phyloP scores from a whole-genome alignment of 805 yeast genomes.

The Hyphopichia homilentoma region DNA sequence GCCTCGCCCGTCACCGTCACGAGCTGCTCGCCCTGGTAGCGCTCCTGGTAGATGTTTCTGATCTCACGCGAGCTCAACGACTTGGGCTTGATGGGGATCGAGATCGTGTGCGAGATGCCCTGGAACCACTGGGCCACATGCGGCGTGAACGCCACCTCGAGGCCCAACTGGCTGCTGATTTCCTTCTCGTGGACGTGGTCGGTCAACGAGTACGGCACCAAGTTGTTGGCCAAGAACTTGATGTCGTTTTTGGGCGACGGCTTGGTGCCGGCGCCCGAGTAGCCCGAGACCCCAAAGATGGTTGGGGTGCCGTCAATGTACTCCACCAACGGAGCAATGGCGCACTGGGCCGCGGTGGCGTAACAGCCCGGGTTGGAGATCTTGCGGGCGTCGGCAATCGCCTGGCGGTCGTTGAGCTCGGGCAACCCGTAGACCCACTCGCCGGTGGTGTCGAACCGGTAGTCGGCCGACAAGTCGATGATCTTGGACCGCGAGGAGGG shows the following conservation, averaged over 20 bases:
- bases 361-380: conserved; percentile 98
- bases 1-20: conserved; percentile 87
- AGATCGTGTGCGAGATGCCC: conserved; percentile 90
- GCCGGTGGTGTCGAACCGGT: conserved; percentile 83
- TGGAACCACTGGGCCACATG: conserved; percentile 99
- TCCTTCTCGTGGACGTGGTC: conserved; percentile 97
- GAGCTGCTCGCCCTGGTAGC: conserved; percentile 82
- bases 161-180: conserved; percentile 75
- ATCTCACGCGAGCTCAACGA: conserved; percentile 76
- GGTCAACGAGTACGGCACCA: conserved; percentile 92
- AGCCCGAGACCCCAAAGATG: conserved; percentile 94
- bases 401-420: conserved; percentile 70
- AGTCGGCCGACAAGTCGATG: conserved; percentile 92
- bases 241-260: conserved; percentile 95
- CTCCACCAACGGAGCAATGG: conserved; percentile 80
- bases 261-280: conserved; percentile 99
- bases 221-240: conserved; percentile 67
- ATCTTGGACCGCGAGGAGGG: conserved; percentile 69
- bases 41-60: conserved; percentile 79
- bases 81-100: conserved; percentile 72
- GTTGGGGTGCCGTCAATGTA: conserved; percentile 71
- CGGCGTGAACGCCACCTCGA: conserved; percentile 84
- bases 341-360: conserved; percentile 94
- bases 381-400: conserved; percentile 66
- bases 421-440: conserved; percentile 96